Percentiles rank a stretch among this genome's conserved stretches.
Conservation (phyloP, 169 alveolate genomes). For the Cryptosporidium andersoni region DNA sequence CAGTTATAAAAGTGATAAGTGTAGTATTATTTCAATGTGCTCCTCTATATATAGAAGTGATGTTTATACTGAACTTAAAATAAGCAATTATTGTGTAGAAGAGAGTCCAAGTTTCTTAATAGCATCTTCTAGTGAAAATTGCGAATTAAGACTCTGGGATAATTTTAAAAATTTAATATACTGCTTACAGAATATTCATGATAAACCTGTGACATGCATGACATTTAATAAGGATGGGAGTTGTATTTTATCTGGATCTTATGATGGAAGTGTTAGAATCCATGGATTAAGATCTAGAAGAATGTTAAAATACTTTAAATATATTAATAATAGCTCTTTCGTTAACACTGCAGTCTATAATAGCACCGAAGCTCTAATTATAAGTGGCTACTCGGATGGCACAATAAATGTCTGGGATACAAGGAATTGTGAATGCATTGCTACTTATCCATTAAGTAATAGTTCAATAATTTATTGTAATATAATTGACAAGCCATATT, state of each 20-base stretch:
- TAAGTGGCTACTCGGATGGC: constrained; percentile 39
- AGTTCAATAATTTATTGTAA: constrained; percentile 16
- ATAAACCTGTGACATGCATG: constrained; percentile 20
- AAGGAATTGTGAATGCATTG: constrained; percentile 15
- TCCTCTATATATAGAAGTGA: too few relatives aligned
- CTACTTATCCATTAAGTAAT: constrained; percentile 20
- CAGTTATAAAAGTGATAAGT: not conserved
- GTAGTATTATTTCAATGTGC: not conserved
- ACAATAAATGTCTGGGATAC: constrained; percentile 44
- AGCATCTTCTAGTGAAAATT: constrained; percentile 49
- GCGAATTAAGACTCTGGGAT: constrained; percentile 50
- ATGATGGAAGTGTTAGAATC: constrained; percentile 36
- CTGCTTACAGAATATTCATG: constrained; percentile 11
- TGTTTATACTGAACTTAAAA: too few relatives aligned
- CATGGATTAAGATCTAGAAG: constrained; percentile 59
- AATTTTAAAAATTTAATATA: constrained; percentile 10
- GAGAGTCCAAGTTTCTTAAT: not conserved
- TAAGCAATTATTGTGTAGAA: not conserved
- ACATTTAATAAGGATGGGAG: constrained; percentile 36
- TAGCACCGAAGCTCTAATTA: constrained; percentile 31
- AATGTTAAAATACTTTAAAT: constrained; percentile 31
- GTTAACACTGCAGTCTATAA: constrained; percentile 18
- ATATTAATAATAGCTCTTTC: not conserved
- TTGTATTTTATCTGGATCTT: constrained; percentile 36
- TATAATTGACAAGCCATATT: not conserved